Evolutionary conservation across 1,284 basidiomycete species (phyloP).

Genomic region (Amylostereum chailletii): DNA sequence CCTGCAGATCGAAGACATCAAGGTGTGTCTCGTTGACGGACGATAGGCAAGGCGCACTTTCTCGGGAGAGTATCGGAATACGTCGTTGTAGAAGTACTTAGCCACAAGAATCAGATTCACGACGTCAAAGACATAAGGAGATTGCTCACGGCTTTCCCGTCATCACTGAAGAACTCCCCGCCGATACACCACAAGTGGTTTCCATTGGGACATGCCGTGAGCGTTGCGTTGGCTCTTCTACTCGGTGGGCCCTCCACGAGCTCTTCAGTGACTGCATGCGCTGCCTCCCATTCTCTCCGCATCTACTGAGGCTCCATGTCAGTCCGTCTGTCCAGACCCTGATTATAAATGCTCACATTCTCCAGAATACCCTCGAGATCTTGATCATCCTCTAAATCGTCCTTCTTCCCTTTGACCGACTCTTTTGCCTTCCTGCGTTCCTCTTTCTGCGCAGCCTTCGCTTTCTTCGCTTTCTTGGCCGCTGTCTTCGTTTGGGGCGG

Average conservation of each 20-base stretch:
- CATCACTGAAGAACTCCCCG: slow-evolving; percentile 80
- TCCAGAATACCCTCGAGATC: background rate
- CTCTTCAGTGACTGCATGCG: slow-evolving; percentile 71
- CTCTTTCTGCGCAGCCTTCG: background rate
- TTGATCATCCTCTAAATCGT: background rate
- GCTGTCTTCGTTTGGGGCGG: background rate
- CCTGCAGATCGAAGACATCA: slow-evolving; percentile 25
- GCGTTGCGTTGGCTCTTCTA: slow-evolving; percentile 71
- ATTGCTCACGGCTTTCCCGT: slow-evolving; percentile 58
- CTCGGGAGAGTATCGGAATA: slow-evolving; percentile 75
- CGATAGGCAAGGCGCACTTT: slow-evolving; percentile 36
- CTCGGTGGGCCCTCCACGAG: slow-evolving; percentile 72
- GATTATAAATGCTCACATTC: slow-evolving; percentile 1
- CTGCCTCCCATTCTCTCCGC: slow-evolving; percentile 64
- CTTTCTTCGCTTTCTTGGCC: background rate
- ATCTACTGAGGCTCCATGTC: slow-evolving; percentile 44
- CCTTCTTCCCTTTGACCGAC: background rate
- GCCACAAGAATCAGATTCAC: background rate
- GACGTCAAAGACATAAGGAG: background rate
- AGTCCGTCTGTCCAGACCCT: background rate
- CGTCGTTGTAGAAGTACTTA: slow-evolving; percentile 76
- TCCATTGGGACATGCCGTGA: slow-evolving; percentile 71
- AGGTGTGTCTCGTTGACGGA: background rate
- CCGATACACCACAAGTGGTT: slow-evolving; percentile 78
- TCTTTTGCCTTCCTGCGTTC: slow-evolving; percentile 1